Base-by-base conservation (phyloP, 305 asterid genomes). In the Petunia hybrid region DNA sequence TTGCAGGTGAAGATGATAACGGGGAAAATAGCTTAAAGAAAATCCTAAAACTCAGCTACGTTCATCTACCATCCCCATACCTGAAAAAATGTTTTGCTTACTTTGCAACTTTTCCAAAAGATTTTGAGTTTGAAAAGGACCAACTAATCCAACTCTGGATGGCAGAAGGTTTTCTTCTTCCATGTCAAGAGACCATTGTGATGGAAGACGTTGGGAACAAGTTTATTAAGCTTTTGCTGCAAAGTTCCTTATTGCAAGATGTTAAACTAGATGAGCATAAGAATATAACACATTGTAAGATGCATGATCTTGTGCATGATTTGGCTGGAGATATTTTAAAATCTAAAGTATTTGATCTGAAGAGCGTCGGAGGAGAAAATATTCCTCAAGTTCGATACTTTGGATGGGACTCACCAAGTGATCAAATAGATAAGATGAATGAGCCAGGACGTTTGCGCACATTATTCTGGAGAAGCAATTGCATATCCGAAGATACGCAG, bases 251-350 rank as follows among this genome's bases (percentile, higher is more conserved):
- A 63, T 36, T 82, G 35, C 84, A 76, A 51, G 71, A 76, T 66
- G 55, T 35, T 2, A 1, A 57, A 48, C 42, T 41, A 42, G 78
- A 77, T 53, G 79, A 14, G 6, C 5, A 2, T 12, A 36, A 41
- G 7, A 75, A 45, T 6, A 22, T 51, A 5, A 51, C 7, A 10
- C 22, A 36, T 0, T 75, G 84, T 76, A 77, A 76, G 73, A 82
- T 77, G 82, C 84, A 82, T 12, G 84, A 76, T 71, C 66, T 73
- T 71, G 83, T 80, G 51, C 83, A 81, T 74, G 76, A 74, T 31
- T n/a, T 81, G 57, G 60, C 80, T 16, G 57, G 12, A 46, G 22
- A 31, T 4, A 46, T 31, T 2, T 45, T 70, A 0, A 46, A 45
- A 1, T 31, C 42, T 46, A 46, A 45, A 70, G 42, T 46, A 31